Base-by-base conservation (phyloP, 495 filamentous ascomycete genomes). In the Xanthoparmelia taractica region DNA sequence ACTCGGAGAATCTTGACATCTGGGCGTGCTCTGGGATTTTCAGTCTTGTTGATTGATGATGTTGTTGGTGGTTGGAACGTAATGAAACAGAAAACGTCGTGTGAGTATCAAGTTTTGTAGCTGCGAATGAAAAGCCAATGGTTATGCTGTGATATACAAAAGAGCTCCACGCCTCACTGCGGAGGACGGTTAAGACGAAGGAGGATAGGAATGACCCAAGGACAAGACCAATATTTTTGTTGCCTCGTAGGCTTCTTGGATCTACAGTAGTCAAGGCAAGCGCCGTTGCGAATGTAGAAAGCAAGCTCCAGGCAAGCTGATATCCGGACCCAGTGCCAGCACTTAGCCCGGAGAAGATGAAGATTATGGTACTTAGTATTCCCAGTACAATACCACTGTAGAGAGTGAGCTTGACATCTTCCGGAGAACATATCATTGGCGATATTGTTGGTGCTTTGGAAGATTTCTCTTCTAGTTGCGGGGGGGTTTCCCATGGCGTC, bases 1-100 rank as follows among this genome's bases (percentile, higher is more conserved):
- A 79, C 18, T 78, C 82, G 25, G 88, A 89, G 57, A 91, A 74
- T 63, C 68, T 77, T 8, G 88, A 89, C 27, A 79, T 65, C 56
- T 77, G 70, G 0, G 63, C 50, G 5, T 63, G 48, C 55, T 77
- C 71, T 0, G 59, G 48, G 1, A 64, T 43, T 29, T 64, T 58
- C 43, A 29, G 31, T 23, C 23, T 54, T 10, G 36, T 40, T 29
- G 57, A 41, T 20, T 58, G 55, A 56, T 25, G 66, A 66, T 61
- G 74, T 63, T 81, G 75, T 36, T 78, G 73, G 67, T 81, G 74
- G 47, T 80, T 75, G 11, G 70, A 67, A 57, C 70, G 65, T 18
- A 68, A 52, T 64, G 64, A 38, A 45, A 52, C 8, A 68, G 68
- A 57, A 17, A 66, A 36, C 13, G 61, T 41, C 18, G 67, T 63